A percentile compares a stretch with the other conserved stretches of the same genome.
These are phyloP conservation scores for Sextonia rubra DNA, from an alignment of 164 flowering plant species.

Conservation along the genomic window DNA sequence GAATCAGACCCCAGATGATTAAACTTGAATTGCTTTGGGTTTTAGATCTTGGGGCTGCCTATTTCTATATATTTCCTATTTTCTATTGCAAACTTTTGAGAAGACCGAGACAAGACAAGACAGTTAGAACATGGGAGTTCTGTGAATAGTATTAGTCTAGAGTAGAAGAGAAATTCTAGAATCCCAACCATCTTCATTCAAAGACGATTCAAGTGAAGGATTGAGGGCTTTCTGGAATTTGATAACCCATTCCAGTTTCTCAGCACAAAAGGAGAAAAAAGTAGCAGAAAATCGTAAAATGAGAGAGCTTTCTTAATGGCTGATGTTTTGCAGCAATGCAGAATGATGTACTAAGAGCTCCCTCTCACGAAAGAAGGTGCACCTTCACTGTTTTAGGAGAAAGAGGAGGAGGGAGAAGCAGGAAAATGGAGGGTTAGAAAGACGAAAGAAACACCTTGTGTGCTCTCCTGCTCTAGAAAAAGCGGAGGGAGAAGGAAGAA, in stretches of 20 bases:
- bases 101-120: not conserved
- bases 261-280: slow-evolving; percentile 1
- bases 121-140: not conserved
- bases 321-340: not conserved
- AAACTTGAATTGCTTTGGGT: not conserved
- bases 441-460: slow-evolving; percentile 1
- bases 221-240: slow-evolving; percentile 7
- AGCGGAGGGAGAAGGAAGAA: slow-evolving; percentile 7
- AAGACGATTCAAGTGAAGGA: slow-evolving; percentile 4
- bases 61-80: not conserved
- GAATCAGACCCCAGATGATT: not conserved
- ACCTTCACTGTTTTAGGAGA: not conserved
- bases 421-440: slow-evolving; percentile 12
- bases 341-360: not conserved
- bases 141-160: not conserved
- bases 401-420: slow-evolving; percentile 1
- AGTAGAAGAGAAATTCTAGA: no score
- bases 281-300: not conserved
- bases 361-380: not conserved
- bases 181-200: slow-evolving; percentile 11
- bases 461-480: slow-evolving; percentile 8
- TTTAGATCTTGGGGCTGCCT: not conserved
- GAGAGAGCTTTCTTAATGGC: not conserved
- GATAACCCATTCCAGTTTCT: slow-evolving; percentile 9
- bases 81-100: no score